phyloP scores from a whole-genome alignment of 768 basidiomycete genomes.

The Pulveroboletus frians region DNA sequence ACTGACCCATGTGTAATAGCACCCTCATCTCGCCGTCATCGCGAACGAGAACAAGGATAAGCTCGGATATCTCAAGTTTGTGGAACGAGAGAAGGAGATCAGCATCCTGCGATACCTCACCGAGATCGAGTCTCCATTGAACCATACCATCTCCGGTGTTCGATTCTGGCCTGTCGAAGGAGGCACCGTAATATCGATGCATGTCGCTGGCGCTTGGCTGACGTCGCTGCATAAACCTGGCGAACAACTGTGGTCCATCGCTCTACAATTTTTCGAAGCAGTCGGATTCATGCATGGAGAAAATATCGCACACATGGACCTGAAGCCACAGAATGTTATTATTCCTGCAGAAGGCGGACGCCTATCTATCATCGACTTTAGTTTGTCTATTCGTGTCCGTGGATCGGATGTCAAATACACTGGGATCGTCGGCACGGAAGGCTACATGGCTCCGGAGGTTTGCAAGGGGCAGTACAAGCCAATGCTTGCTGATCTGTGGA shows the following conservation, averaged over 20 bases:
- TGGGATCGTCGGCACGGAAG: not conserved
- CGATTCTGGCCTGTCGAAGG: not conserved
- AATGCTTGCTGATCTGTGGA: conserved; percentile 1
- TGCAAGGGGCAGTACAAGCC: not conserved
- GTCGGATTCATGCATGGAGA: conserved; percentile 13
- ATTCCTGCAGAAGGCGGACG: not conserved
- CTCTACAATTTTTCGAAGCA: conserved; percentile 1
- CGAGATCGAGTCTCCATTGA: not conserved
- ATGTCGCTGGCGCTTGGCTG: not conserved
- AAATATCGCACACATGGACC: conserved; percentile 10
- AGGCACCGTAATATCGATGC: not conserved
- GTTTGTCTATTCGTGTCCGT: not conserved
- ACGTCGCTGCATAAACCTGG: not conserved
- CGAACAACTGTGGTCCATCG: not conserved
- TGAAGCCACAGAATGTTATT: conserved; percentile 6
- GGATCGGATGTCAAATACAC: not conserved
- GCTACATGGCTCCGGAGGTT: not conserved
- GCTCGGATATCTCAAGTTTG: conserved; percentile 3
- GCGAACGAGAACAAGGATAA: no score
- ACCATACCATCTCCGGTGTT: not conserved
- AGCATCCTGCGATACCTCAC: conserved; percentile 3
- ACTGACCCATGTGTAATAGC: not conserved
- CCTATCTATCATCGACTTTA: conserved; percentile 1
- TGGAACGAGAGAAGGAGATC: conserved; percentile 1
- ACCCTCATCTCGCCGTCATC: not conserved